phyloP scores from a whole-genome alignment of 768 basidiomycete genomes.

The Tremella yokohamensis region DNA sequence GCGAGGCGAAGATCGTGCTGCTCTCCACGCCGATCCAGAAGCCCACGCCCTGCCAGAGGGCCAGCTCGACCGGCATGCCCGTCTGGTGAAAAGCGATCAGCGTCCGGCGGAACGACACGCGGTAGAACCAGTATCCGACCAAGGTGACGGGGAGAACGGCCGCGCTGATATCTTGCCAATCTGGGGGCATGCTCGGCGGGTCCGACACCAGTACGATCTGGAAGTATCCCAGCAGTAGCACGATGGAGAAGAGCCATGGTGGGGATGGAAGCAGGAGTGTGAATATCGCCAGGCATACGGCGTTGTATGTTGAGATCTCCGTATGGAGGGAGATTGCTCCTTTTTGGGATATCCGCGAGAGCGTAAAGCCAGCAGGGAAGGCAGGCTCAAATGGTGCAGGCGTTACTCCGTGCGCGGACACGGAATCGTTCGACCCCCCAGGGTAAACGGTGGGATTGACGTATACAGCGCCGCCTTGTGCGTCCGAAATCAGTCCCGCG shows the following conservation, averaged over 20 bases:
- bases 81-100: conserved; percentile 22
- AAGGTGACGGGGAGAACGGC: conserved; percentile 24
- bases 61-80: conserved; percentile 29
- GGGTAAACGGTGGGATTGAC: conserved; percentile 24
- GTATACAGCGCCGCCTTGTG: conserved; percentile 29
- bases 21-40: conserved; percentile 43
- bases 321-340: conserved; percentile 34
- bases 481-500: conserved; percentile 21
- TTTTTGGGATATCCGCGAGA: conserved; percentile 10
- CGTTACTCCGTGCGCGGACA: conserved; percentile 19
- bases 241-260: conserved; percentile 19
- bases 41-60: conserved; percentile 40
- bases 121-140: conserved; percentile 37
- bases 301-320: conserved; percentile 33
- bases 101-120: conserved; percentile 29
- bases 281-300: conserved; percentile 26
- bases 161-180: conserved; percentile 30
- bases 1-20: conserved; percentile 30
- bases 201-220: conserved; percentile 37
- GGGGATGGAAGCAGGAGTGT: conserved; percentile 29
- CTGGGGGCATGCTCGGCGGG: conserved; percentile 24
- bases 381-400: conserved; percentile 24
- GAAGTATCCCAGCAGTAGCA: conserved; percentile 31
- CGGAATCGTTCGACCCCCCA: conserved; percentile 12
- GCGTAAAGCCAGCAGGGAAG: conserved; percentile 31